Base-by-base conservation (phyloP, 495 filamentous ascomycete genomes). In the Penicillium maclennaniae region DNA sequence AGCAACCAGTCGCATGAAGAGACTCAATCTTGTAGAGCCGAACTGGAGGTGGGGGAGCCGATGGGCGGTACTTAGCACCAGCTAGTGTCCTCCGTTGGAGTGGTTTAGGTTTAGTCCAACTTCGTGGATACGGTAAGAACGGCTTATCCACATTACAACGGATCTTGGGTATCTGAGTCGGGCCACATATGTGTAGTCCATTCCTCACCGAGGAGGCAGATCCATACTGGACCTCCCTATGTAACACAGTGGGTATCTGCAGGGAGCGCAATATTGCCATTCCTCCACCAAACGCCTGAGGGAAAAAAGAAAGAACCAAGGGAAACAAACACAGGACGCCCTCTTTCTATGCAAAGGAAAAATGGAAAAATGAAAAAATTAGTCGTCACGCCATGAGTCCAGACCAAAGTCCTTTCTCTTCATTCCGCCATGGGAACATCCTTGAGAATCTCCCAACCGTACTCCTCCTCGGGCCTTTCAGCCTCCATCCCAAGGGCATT, bases 401-500 rank as follows among this genome's bases (percentile, higher is more conserved):
- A 43, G 21, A 28, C 42, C 27, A 20, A 34, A 14, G 36, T 37
- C 37, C 10, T 42, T 49, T 16, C 45, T 43, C 41, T 65, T 59
- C 53, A 77, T 38, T 76, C 73, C 27, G 58, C 47, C 51, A 61
- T 61, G 8, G 72, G 69, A 20, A 73, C 56, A 56, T 80, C 69
- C 60, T 76, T 77, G 46, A 80, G 58, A 20, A 79, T 70, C 48
- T 79, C 77, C 71, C 72, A 81, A 25, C 78, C 78, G 51, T 69
- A 79, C 61, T 81, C 78, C 9, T 79, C 75, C 39, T 81, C 77
- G 5, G 69, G 67, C 46, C 70, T 75, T 61, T 81, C 78, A 1
- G 69, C 59, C 51, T 80, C 78, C 74, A 81, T 75, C 9, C 78
- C 77, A 20, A 81, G 63, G 5, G 77, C 77, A 38, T 74, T 69